These are phyloP conservation scores for Triticum aestivum DNA, from an alignment of 176 grass and related monocot genomes.

Conservation along the genomic window DNA sequence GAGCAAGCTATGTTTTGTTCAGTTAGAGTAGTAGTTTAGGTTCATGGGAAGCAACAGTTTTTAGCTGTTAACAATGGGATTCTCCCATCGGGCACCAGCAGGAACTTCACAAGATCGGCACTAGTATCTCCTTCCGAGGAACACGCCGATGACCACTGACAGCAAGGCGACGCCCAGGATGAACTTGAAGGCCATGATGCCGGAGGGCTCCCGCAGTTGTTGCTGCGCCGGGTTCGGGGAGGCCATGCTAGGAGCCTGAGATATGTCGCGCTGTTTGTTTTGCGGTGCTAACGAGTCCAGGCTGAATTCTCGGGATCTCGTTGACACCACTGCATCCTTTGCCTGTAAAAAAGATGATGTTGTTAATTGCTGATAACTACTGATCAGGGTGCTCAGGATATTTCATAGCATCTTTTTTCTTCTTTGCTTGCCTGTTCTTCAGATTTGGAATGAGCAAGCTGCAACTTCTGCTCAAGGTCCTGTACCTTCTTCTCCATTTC, in stretches of 20 bases:
- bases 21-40: neutral
- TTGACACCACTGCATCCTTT: conserved; percentile 36
- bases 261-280: conserved; percentile 30
- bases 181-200: conserved; percentile 97
- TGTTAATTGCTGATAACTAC: conserved; percentile 17
- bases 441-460: conserved; percentile 45
- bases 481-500: conserved; percentile 79
- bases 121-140: conserved; percentile 93
- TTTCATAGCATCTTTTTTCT: neutral
- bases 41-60: conserved; percentile 13
- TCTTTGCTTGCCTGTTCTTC: conserved; percentile 29
- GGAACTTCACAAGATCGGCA: neutral
- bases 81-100: conserved; percentile 9
- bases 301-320: conserved; percentile 52
- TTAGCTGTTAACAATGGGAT: conserved; percentile 14
- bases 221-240: conserved; percentile 26
- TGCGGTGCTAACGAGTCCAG: conserved; percentile 29
- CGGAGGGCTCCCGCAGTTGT: conserved; percentile 57
- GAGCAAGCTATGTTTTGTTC: neutral
- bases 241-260: conserved; percentile 6
- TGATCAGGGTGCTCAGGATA: neutral
- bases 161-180: conserved; percentile 75
- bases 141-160: conserved; percentile 72
- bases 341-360: conserved; percentile 43
- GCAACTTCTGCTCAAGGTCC: conserved; percentile 78